phyloP scores from a whole-genome alignment of 2,329 filamentous ascomycete species.

The Beauveria australis region DNA sequence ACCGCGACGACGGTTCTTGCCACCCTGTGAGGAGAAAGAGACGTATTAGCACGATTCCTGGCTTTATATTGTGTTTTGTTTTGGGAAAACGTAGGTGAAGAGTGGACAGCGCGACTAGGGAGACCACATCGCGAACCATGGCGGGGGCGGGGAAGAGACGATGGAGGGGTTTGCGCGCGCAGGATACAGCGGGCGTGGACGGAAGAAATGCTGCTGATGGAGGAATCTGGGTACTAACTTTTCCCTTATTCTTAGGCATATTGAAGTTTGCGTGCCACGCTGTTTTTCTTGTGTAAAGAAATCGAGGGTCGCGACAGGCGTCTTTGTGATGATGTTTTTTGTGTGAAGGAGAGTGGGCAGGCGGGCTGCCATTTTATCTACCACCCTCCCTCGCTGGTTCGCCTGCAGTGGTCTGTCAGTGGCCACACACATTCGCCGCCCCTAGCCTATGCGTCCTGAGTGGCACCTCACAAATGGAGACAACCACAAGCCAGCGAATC shows the following conservation, averaged over 20 bases:
- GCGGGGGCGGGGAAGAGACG: constrained; percentile 14
- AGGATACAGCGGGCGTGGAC: constrained; percentile 1
- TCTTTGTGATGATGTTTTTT: constrained; percentile 13
- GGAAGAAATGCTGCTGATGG: background rate
- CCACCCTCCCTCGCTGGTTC: background rate
- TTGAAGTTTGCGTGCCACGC: constrained; percentile 24
- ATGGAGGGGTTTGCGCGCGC: constrained; percentile 9
- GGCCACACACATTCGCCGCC: background rate
- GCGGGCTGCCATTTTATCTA: constrained; percentile 8
- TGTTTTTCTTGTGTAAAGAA: background rate
- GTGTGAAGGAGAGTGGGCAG: constrained; percentile 5
- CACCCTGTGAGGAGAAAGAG: constrained; percentile 55
- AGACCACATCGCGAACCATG: constrained; percentile 2
- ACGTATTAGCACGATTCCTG: constrained; percentile 14
- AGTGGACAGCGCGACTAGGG: background rate
- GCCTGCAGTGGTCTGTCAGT: background rate
- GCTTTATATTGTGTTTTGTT: background rate
- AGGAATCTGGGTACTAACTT: constrained; percentile 49
- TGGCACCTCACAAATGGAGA: background rate
- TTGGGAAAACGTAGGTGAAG: background rate
- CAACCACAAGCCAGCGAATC: background rate
- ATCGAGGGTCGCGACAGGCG: constrained; percentile 1
- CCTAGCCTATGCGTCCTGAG: background rate
- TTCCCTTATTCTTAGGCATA: constrained; percentile 99
- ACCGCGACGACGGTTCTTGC: constrained; percentile 96